Percentiles rank a stretch among this genome's conserved stretches.
Evolutionary conservation across 139 green algal genomes (phyloP).

Genomic region (Pleodorina starrii): DNA sequence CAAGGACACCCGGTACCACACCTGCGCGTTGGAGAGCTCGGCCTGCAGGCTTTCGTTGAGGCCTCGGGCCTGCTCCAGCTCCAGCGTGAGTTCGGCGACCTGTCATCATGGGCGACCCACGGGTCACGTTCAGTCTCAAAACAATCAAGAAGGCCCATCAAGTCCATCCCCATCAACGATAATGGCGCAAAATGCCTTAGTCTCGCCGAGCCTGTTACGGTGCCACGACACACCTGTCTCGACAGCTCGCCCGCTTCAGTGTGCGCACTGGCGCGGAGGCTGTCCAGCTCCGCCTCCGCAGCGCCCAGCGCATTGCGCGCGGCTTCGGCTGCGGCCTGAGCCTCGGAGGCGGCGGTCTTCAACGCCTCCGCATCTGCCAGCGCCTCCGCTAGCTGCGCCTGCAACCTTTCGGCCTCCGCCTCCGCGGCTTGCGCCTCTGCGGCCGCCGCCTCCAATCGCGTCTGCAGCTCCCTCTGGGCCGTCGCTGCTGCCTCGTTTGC

Average conservation of each 20-base stretch:
- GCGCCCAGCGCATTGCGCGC: background rate
- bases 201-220: no score
- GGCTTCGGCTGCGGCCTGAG: background rate
- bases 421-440: constrained; percentile 4
- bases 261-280: background rate
- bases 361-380: background rate
- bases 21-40: constrained; percentile 47
- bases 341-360: background rate
- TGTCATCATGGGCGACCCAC: no score
- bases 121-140: no score
- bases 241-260: background rate
- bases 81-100: constrained; percentile 5
- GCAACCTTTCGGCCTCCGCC: constrained; percentile 34
- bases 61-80: background rate
- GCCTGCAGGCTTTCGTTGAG: constrained; percentile 19
- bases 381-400: background rate
- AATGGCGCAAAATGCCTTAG: no score
- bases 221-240: background rate
- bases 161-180: no score
- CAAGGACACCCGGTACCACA: no score
- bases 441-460: background rate
- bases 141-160: no score
- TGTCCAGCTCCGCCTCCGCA: background rate
- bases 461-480: constrained; percentile 2
- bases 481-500: background rate